Conservation (phyloP, 2,329 filamentous ascomycete genomes). For the Podosphaera xanthii region DNA sequence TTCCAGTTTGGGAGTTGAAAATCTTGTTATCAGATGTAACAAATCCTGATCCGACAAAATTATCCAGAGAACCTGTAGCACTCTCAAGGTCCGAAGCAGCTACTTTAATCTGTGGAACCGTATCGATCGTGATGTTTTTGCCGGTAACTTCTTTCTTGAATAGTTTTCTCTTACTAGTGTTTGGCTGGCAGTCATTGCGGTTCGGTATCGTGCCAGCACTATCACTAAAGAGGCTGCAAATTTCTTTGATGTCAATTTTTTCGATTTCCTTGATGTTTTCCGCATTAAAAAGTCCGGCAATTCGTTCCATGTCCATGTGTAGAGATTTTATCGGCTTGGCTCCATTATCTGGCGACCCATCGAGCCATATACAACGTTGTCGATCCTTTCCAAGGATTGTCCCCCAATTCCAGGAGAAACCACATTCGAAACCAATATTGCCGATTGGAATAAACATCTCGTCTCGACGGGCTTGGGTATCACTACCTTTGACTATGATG, state of each 20-base stretch:
- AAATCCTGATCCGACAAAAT: neutral
- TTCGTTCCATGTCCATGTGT: neutral
- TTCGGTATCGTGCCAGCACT: neutral
- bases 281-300: neutral
- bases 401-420: neutral
- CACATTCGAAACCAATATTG: neutral
- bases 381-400: neutral
- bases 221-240: neutral
- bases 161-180: neutral
- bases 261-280: neutral
- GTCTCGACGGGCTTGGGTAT: neutral
- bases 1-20: neutral
- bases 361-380: constrained; percentile 1
- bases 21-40: constrained; percentile 1
- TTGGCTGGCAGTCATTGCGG: neutral
- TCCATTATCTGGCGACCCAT: neutral
- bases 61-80: neutral
- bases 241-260: neutral
- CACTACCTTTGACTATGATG: neutral
- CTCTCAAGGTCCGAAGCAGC: neutral
- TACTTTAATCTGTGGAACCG: neutral
- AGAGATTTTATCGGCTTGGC: neutral
- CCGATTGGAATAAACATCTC: neutral
- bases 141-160: neutral
- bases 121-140: neutral